Evolutionary conservation across 2,329 filamentous ascomycete genomes (phyloP), one percentile per base, ranked within the genome.

Genomic region (Trichoderma koningiopsis): DNA sequence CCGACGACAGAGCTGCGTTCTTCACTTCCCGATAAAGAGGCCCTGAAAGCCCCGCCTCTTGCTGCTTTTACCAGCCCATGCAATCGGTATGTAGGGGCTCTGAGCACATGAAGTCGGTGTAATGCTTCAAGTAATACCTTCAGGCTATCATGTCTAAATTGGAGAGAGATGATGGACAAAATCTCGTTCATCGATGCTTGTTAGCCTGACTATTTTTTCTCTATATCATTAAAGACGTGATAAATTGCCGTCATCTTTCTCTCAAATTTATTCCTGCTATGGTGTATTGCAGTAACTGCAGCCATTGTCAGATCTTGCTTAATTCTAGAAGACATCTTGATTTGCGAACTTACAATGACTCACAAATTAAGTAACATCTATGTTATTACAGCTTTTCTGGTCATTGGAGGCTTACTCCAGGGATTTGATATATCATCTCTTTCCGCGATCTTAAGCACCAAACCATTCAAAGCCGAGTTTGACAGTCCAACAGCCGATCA

Each of bases 371-470:
- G 19, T 22, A 64, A 64, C 49, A 64, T 64, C 16, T 64, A 64
- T 31, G 33, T 33, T 16, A 64, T 64, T 35, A 64, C 61, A 19
- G 61, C 61, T 14, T 64, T 64, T 5, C 49, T 64, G 10, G 61
- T 64, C 22, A 64, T 64, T 27, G 61, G 61, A 31, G 61, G 61
- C 11, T 33, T 64, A 22, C 49, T 64, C 1, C 61, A 64, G 40
- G 61, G 61, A 13, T 64, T 64, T 64, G 61, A 64, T 10, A 64
- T 64, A 64, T 64, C 61, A 14, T 64, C 61, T 16, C 61, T 64
- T 16, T 56, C 61, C 19, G 61, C 61, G 3, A 64, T 64, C 49
- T 16, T 65, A 1, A 56, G 52, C n/a, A 65, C 52, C 3, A 65
- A 65, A 19, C 61, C 61, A 2, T 64, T 64, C 2, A 64, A 64